These are phyloP conservation scores for Epichloe amarillans DNA, from an alignment of 2,329 filamentous ascomycete species.

Conservation along the genomic window DNA sequence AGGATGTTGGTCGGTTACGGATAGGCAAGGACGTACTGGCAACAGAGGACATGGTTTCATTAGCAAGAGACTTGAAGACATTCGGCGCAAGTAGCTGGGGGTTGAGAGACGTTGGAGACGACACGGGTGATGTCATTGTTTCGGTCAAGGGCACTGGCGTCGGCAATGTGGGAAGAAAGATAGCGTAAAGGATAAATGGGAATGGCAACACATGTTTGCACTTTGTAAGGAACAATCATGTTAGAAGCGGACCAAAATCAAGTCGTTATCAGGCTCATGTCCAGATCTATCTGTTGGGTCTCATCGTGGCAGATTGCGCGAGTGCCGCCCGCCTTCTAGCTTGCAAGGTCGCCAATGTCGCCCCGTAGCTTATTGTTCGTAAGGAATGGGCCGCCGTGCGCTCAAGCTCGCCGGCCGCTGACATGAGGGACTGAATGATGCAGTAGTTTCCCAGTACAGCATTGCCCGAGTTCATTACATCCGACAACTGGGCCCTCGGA, in stretches of 20 bases:
- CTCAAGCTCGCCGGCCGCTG: slow-evolving; percentile 32
- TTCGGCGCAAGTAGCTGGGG: slow-evolving; percentile 91
- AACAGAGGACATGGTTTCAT: slow-evolving; percentile 62
- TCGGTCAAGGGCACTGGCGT: slow-evolving; percentile 89
- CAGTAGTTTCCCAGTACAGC: slow-evolving; percentile 41
- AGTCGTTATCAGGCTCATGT: background rate
- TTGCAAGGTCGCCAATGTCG: slow-evolving; percentile 38
- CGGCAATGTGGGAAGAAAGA: slow-evolving; percentile 88
- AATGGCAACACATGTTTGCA: background rate
- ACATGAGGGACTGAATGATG: slow-evolving; percentile 34
- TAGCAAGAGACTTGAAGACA: slow-evolving; percentile 74
- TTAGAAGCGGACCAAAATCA: background rate
- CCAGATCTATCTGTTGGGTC: slow-evolving; percentile 9
- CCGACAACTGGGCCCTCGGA: slow-evolving; percentile 26
- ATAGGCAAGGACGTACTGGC: slow-evolving; percentile 72
- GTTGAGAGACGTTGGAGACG: slow-evolving; percentile 57
- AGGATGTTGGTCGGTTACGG: slow-evolving; percentile 81
- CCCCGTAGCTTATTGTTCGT: slow-evolving; percentile 40
- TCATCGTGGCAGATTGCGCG: slow-evolving; percentile 11
- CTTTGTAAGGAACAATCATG: background rate
- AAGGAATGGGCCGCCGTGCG: slow-evolving; percentile 36
- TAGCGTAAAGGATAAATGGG: slow-evolving; percentile 34
- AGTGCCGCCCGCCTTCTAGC: slow-evolving; percentile 27
- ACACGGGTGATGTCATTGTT: slow-evolving; percentile 62
- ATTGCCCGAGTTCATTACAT: slow-evolving; percentile 41